Base-by-base conservation (phyloP, 1,284 basidiomycete species). In the Butyriboletus appendiculatus region DNA sequence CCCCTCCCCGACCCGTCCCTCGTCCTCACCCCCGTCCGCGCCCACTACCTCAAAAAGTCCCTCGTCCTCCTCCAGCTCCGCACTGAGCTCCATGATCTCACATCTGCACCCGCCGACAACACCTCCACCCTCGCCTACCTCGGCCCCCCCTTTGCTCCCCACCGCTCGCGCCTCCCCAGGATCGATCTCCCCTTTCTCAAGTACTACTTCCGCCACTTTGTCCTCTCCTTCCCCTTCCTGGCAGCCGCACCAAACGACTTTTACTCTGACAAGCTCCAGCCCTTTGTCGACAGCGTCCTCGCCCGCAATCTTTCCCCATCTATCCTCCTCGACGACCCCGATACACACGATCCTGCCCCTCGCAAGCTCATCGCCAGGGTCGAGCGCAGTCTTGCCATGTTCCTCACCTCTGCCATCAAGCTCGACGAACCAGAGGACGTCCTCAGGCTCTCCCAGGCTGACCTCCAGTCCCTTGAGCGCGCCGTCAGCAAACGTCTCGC, bases 41-140 rank as follows among this genome's bases (percentile, higher is more conserved):
- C 94, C 1, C 95, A 98, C 68, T 98, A 98, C 72, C 88, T 98
- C 68, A 98, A 97, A 76, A 96, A 96, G 73, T 82, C 90, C n/a
- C 85, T 98, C 50, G 83, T 98, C 43, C 85, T 90, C 60, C 84
- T 97, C 41, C 88, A 98, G 70, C 86, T 96, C 59, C 74, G 78
- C 59, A 76, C 77, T 35, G 96, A 98, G 72, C 80, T 97, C 51
- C 78, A 84, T 56, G 76, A 80, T 39, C 80, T 96, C 61, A 84
- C 85, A 5, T 81, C 77, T 57, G 50, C 82, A 52, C 72, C 80
- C 9, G 70, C 18, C 2, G 26, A 28, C 24, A 84, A 84, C 55
- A 74, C 86, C 18, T 90, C 90, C 44, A 84, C 92, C 0, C 81
- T 97, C 56, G 92, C 93, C 15, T 84, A 92, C 66, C 84, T 98